These are phyloP conservation scores for Marsdenia floribunda DNA, from an alignment of 257 asterid species.

Conservation along the genomic window DNA sequence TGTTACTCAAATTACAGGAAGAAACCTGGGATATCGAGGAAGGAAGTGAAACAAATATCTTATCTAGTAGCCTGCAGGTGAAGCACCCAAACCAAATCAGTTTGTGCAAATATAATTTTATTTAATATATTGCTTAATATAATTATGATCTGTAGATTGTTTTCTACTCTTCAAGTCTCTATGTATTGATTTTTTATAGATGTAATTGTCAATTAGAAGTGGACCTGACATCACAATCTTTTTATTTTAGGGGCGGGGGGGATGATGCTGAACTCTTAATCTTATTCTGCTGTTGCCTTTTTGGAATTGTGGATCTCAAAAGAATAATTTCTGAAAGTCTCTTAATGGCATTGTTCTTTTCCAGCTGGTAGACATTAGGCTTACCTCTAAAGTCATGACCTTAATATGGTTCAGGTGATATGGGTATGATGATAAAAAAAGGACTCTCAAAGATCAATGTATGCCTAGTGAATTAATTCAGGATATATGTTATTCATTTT, in stretches of 20 bases:
- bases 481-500: no score
- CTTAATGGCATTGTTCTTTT: no score
- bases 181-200: not conserved
- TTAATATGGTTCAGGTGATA: no score
- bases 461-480: no score
- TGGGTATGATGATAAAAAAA: no score
- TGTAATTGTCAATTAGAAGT: not conserved
- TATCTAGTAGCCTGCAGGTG: slow-evolving; percentile 98
- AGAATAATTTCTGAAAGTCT: no score
- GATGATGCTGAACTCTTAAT: not conserved
- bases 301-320: no score
- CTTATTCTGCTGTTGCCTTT: not conserved
- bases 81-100: slow-evolving; percentile 2
- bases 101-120: not conserved
- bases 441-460: no score
- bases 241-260: not conserved
- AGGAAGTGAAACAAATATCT: slow-evolving; percentile 87
- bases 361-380: no score
- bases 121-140: not conserved
- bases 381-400: no score
- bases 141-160: not conserved
- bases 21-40: slow-evolving; percentile 97
- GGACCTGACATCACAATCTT: not conserved
- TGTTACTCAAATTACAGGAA: slow-evolving; percentile 50
- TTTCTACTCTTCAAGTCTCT: not conserved